These are phyloP conservation scores for Leccinum rimulosum DNA, from an alignment of 768 basidiomycete genomes.

Conservation along the genomic window DNA sequence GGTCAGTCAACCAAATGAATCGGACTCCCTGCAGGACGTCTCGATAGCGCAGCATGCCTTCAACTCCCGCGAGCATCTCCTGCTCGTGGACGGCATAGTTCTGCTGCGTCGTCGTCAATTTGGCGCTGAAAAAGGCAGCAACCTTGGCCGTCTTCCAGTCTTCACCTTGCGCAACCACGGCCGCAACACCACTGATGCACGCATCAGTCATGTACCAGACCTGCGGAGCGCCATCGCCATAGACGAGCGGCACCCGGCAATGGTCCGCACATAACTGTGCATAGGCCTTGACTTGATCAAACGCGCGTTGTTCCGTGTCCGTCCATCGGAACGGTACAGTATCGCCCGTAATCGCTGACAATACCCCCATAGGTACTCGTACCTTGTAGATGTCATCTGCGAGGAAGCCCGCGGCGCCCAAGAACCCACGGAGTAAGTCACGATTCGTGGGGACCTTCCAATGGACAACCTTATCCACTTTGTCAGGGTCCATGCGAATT, in stretches of 20 bases:
- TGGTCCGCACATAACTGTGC: background rate
- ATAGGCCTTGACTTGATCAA: background rate
- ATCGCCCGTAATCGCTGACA: background rate
- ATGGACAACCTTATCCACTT: constrained; percentile 35
- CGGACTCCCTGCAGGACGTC: constrained; percentile 30
- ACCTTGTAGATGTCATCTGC: constrained; percentile 6
- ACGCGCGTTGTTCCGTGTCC: background rate
- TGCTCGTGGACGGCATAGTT: constrained; percentile 28
- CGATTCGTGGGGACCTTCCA: background rate
- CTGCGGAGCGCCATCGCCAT: background rate
- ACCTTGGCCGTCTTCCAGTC: background rate
- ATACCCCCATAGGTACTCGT: background rate
- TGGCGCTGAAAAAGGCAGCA: background rate
- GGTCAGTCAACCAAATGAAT: constrained; percentile 34
- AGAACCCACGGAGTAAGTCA: background rate
- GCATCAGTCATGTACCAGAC: background rate
- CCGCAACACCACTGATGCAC: background rate
- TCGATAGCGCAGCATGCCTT: constrained; percentile 30
- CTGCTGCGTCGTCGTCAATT: constrained; percentile 25
- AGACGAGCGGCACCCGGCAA: background rate
- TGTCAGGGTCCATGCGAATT: constrained; percentile 43
- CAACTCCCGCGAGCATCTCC: constrained; percentile 33
- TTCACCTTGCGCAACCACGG: background rate
- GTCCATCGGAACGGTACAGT: background rate
- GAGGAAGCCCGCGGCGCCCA: background rate